Evolutionary conservation across 225 moss, liverwort and hornwort species (phyloP).

Genomic region (Polytrichum formosum): DNA sequence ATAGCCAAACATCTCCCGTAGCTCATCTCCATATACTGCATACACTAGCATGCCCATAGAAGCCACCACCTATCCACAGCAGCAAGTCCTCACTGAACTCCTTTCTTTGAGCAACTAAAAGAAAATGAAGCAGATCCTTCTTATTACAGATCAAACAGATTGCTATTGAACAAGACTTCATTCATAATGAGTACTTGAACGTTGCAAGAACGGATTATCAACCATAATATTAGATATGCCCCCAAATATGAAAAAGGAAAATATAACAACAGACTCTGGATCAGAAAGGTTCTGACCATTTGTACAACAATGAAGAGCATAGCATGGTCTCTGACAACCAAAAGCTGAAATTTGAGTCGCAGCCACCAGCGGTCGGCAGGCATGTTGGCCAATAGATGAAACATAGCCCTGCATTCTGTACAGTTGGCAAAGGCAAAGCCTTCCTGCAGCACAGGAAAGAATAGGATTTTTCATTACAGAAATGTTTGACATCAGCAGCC

Average conservation of each 20-base stretch:
- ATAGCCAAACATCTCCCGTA: conserved; percentile 77
- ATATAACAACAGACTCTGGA: conserved; percentile 1
- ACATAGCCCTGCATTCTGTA: conserved; percentile 84
- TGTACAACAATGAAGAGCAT: conserved; percentile 78
- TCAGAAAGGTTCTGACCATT: conserved; percentile 46
- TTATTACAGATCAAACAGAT: no score
- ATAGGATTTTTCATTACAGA: not conserved
- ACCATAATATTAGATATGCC: no score
- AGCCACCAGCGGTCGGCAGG: conserved; percentile 90
- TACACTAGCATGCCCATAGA: conserved; percentile 67
- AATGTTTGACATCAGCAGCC: no score
- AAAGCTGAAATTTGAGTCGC: conserved; percentile 73
- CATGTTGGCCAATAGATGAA: conserved; percentile 75
- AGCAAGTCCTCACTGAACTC: conserved; percentile 8
- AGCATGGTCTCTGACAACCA: conserved; percentile 77
- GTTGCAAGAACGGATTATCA: no score
- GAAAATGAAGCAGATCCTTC: not conserved
- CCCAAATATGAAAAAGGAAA: no score
- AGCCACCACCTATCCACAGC: conserved; percentile 66
- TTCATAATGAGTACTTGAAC: no score
- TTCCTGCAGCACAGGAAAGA: conserved; percentile 43
- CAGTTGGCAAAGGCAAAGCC: conserved; percentile 95
- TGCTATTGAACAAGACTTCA: no score
- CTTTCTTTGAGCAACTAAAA: conserved; percentile 4
- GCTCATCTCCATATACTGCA: conserved; percentile 56